Base-by-base conservation (phyloP, 2,329 filamentous ascomycete species). In the Cucurbitaria berberidis region DNA sequence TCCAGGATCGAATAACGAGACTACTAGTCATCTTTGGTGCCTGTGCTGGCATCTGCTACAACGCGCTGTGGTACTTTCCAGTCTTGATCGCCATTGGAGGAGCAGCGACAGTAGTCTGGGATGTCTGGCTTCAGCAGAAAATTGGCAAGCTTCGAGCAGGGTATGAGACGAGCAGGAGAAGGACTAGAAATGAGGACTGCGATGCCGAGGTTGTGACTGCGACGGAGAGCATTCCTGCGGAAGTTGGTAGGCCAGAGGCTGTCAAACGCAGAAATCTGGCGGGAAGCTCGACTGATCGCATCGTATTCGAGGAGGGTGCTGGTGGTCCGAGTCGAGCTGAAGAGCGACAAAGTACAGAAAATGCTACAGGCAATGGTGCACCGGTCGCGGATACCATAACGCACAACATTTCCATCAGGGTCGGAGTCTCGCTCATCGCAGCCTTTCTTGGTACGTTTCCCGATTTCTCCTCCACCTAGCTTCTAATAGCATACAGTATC, bases 11-110 rank as follows among this genome's bases (percentile, higher is more conserved):
- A 18, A 42, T 89, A 3, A 86, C 88, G 0, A 77, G 88, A 1
- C 74, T 87, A 0, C 61, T 91, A 1, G 84, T 91, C 0, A 86
- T 90, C 11, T 64, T 87, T 6, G 82, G 83, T 3, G 89, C 79
- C 0, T 79, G 82, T 8, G 87, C 86, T 0, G 89, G 88, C 0
- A 74, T 91, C 59, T 78, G 89, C 43, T 91, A 91, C 62, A 90
- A 86, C 44, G 84, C 87, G 0, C 73, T 91, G 0, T 92, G 89
- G 89, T 92, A 89, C 60, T 91, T 90, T 40, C 89, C 89, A 0
- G 63, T 84, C 0, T 67, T 91, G 4, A 86, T 91, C 73, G 61
- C 82, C 0, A 58, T 78, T 1, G 83, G 81, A 0, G 88, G 87
- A 0, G 10, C 80, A 1, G 70, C 73, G 0, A 83, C 84, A 0